Evolutionary conservation across 164 flowering plant species (phyloP).

Genomic region (Macadamia tetraphylla): DNA sequence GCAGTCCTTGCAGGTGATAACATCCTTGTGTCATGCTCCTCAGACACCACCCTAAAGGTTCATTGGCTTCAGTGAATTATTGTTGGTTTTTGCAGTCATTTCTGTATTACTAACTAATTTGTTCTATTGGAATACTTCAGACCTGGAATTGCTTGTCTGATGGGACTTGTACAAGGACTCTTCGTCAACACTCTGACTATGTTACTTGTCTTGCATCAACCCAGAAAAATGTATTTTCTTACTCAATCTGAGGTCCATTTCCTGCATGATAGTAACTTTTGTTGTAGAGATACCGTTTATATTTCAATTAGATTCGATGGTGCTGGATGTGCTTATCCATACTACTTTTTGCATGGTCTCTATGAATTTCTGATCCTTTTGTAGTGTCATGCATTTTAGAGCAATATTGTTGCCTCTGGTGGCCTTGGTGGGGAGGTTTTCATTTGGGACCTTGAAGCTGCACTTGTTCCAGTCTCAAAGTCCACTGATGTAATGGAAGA

Average conservation of each 20-base stretch:
- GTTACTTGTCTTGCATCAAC: constrained; percentile 94
- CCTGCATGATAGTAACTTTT: constrained; percentile 10
- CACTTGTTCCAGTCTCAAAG: constrained; percentile 61
- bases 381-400: constrained; percentile 81
- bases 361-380: constrained; percentile 47
- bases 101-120: constrained; percentile 7
- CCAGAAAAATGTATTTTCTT: constrained; percentile 71
- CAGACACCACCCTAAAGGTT: constrained; percentile 94
- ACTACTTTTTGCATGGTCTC: constrained; percentile 7
- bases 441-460: constrained; percentile 96
- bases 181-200: constrained; percentile 91
- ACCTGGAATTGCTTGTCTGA: constrained; percentile 82
- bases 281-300: background rate
- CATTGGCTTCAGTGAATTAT: background rate
- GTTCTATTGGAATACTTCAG: constrained; percentile 31
- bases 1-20: constrained; percentile 69
- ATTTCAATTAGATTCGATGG: constrained; percentile 8
- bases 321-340: background rate
- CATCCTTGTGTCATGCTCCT: constrained; percentile 90
- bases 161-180: constrained; percentile 75
- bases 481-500: constrained; percentile 60
- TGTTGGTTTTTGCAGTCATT: constrained; percentile 8
- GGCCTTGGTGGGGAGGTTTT: constrained; percentile 99
- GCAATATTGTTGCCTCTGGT: constrained; percentile 91
- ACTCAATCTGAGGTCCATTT: constrained; percentile 12